These are phyloP conservation scores for Ophiognomonia clavigignenti-juglandacearum DNA, from an alignment of 2,329 filamentous ascomycete species.

Conservation along the genomic window DNA sequence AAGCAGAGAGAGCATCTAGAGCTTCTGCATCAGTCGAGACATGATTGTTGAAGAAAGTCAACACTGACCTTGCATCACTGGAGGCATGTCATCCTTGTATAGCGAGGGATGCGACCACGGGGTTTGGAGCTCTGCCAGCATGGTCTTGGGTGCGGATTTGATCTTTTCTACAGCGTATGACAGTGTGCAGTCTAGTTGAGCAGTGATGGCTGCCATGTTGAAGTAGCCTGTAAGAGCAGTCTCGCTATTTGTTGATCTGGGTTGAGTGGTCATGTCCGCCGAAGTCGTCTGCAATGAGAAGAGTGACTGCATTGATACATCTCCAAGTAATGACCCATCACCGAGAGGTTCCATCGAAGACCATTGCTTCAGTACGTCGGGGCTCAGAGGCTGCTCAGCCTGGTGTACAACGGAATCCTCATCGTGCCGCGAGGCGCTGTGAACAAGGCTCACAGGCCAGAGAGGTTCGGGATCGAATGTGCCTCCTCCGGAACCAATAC, in stretches of 20 bases:
- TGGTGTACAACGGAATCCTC: too few relatives aligned
- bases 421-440: too few relatives aligned
- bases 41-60: background rate
- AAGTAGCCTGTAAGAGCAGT: background rate
- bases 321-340: too few relatives aligned
- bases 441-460: too few relatives aligned
- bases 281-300: background rate
- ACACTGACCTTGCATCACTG: conserved; percentile 40
- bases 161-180: conserved; percentile 40
- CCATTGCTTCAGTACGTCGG: too few relatives aligned
- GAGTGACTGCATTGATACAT: background rate
- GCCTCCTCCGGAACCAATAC: too few relatives aligned
- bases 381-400: too few relatives aligned
- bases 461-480: too few relatives aligned
- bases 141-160: conserved; percentile 40
- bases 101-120: conserved; percentile 50
- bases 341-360: too few relatives aligned
- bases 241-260: background rate
- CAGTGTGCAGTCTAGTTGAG: conserved; percentile 5
- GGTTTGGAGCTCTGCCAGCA: conserved; percentile 44
- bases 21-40: background rate
- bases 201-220: conserved; percentile 3
- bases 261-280: too few relatives aligned
- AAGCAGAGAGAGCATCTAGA: conserved; percentile 47
- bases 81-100: conserved; percentile 47